Evolutionary conservation across 345 rosid genomes (phyloP).

Genomic region (Euphorbia tirucalli): DNA sequence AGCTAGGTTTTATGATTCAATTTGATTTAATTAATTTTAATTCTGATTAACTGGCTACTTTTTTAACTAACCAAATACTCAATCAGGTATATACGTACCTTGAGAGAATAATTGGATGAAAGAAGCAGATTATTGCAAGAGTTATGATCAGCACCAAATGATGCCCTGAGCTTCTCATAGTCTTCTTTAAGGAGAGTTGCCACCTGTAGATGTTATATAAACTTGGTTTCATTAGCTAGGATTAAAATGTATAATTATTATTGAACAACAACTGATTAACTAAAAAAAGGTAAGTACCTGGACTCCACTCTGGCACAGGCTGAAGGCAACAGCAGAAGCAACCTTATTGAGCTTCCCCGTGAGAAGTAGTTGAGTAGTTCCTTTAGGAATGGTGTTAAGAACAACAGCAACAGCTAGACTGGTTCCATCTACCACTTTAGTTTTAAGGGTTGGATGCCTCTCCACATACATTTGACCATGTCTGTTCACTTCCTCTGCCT

Average conservation of each 20-base stretch:
- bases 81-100: constrained; percentile 26
- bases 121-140: constrained; percentile 31
- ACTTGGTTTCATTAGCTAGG: too few species aligned
- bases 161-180: constrained; percentile 37
- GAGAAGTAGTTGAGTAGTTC: constrained; percentile 45
- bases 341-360: constrained; percentile 51
- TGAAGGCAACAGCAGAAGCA: constrained; percentile 44
- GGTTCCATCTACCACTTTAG: constrained; percentile 66
- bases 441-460: constrained; percentile 43
- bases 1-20: too few species aligned
- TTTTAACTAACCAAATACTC: too few species aligned
- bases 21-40: neutral
- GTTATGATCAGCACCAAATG: constrained; percentile 13
- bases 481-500: constrained; percentile 58
- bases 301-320: constrained; percentile 46
- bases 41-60: too few species aligned
- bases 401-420: constrained; percentile 56
- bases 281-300: constrained; percentile 39
- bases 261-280: too few species aligned
- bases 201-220: too few species aligned
- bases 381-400: constrained; percentile 53
- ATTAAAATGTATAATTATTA: too few species aligned
- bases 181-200: constrained; percentile 34
- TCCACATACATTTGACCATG: constrained; percentile 46
- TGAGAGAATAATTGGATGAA: constrained; percentile 26